Evolutionary conservation across 75 land plant genomes (phyloP), one percentile per base, ranked within the genome.

Genomic region (Cryptomeria japonica): DNA sequence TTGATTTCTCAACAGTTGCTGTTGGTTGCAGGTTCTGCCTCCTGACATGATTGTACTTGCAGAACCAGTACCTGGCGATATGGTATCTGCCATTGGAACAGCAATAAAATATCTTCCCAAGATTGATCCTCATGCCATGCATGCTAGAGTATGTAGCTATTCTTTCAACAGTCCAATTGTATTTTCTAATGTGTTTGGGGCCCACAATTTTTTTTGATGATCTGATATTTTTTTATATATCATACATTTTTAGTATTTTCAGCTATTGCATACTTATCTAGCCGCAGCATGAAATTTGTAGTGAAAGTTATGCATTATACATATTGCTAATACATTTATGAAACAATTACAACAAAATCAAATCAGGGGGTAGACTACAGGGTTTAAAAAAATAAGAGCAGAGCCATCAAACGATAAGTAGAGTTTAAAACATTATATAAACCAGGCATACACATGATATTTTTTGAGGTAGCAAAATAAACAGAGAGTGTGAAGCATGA

Each of bases 21-120:
- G 41, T 1, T 32, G 61, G 56, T 83, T 76, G 61, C 92, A 98
- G 99, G 99, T 98, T 85, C 88, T 98, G 70, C 99, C 99, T 70
- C 96, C 96, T 89, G 99, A 98, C 85, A 97, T 98, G 96, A 89
- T 98, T 87, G 97, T 98, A 31, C 94, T 98, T 87, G 97, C 99
- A 86, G 95, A 95, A 86, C 99, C 99, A 38, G 95, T 92, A 79
- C 99, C 99, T 41, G 83, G 80, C 87, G 95, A 97, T 88, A 96
- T 98, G 95, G 97, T 95, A 14, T 86, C 42, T 49, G 99, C 99
- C 61, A 92, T 98, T 31, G 91, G 83, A 32, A 93, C 91, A 85
- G 99, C 99, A 18, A 97, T 98, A 86, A 36, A 93, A 83, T 89
- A 96, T 61, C 96, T 98, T 91, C 99, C 99, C 37, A 90, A 84